Evolutionary conservation across 306 rosid genomes (phyloP).

Genomic region (Quercus berberidifolia): DNA sequence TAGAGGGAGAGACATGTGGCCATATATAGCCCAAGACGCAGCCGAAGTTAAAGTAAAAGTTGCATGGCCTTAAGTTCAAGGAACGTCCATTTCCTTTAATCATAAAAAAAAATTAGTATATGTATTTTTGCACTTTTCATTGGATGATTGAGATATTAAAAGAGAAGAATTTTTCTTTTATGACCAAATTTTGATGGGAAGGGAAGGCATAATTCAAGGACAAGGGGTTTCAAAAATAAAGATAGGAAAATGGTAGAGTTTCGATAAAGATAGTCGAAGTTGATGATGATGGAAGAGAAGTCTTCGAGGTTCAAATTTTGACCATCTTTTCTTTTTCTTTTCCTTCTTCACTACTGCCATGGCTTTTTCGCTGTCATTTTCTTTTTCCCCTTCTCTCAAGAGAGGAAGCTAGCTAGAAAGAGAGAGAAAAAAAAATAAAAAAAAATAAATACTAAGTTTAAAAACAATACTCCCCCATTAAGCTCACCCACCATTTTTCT

Average conservation of each 20-base stretch:
- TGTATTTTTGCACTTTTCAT: no score
- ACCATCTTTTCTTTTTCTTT: constrained; percentile 78
- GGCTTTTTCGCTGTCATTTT: constrained; percentile 75
- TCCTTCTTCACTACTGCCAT: constrained; percentile 34
- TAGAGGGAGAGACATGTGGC: constrained; percentile 8
- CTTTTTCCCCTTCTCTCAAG: constrained; percentile 35
- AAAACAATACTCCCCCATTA: constrained; percentile 4
- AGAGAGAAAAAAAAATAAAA: background rate
- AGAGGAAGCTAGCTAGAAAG: background rate
- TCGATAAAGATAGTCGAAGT: constrained; percentile 97
- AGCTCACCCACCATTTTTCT: constrained; percentile 55
- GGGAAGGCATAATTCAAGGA: constrained; percentile 3
- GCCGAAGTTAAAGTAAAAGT: constrained; percentile 38
- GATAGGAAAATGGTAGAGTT: constrained; percentile 65
- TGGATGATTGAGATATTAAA: background rate
- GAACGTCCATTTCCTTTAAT: constrained; percentile 29
- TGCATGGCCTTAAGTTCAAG: constrained; percentile 48
- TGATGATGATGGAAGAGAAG: constrained; percentile 85
- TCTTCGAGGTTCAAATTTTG: constrained; percentile 91
- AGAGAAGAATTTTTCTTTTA: background rate
- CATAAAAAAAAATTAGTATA: no score
- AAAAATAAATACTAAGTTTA: background rate
- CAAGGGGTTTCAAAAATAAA: constrained; percentile 46
- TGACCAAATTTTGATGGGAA: constrained; percentile 11
- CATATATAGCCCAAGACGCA: constrained; percentile 26